Evolutionary conservation across 345 rosid genomes (phyloP).

Genomic region (Boechera stricta): DNA sequence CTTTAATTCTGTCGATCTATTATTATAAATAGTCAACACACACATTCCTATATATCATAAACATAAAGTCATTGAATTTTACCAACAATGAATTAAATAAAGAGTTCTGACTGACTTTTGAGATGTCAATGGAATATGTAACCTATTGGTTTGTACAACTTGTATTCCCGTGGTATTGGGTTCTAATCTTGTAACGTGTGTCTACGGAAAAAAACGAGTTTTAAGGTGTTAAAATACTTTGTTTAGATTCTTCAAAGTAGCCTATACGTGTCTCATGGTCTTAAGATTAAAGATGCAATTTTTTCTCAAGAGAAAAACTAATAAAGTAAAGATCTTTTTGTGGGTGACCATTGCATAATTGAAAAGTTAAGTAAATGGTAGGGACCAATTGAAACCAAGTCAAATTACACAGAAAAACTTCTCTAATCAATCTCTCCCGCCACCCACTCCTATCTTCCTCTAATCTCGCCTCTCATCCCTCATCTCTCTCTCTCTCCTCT

Average conservation of each 20-base stretch:
- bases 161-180: not conserved
- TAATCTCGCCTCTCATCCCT: constrained; percentile 49
- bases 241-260: not conserved
- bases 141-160: not conserved
- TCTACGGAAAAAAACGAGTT: not conserved
- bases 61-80: not conserved
- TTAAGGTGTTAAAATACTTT: not conserved
- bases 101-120: not conserved
- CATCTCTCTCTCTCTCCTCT: constrained; percentile 34
- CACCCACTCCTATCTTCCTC: constrained; percentile 48
- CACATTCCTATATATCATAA: not conserved
- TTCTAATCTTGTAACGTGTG: not conserved
- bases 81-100: not conserved
- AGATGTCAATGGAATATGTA: not conserved
- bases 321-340: constrained; percentile 1
- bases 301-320: not conserved
- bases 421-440: constrained; percentile 49
- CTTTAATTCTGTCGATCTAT: not conserved
- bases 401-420: constrained; percentile 42
- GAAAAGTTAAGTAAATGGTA: constrained; percentile 36
- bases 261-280: not conserved
- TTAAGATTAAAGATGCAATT: not conserved
- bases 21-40: not conserved
- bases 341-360: constrained; percentile 34
- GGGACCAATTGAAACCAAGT: constrained; percentile 35